A percentile compares a stretch with the other conserved stretches of the same genome.
Conservation (phyloP, 2,329 filamentous ascomycete genomes). For the Fusarium albosuccineum region DNA sequence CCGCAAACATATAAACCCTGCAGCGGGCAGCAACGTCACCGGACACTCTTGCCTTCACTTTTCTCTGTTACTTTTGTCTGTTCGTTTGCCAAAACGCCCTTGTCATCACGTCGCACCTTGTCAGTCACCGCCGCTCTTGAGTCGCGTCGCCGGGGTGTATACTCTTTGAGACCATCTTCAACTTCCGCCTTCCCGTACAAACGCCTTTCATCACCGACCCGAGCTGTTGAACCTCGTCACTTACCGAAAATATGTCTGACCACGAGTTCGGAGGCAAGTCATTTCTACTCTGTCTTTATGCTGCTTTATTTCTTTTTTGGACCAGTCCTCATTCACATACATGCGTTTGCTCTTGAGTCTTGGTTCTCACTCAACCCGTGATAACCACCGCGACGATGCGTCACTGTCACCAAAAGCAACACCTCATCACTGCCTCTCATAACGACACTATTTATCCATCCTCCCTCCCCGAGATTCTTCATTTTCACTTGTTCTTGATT, state of each 20-base stretch:
- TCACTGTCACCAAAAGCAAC: conserved; percentile 23
- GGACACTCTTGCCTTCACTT: not conserved
- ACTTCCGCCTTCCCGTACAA: conserved; percentile 20
- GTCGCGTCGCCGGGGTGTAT: conserved; percentile 35
- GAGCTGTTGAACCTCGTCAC: conserved; percentile 10
- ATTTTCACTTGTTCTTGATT: not conserved
- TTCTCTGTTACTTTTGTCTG: not conserved
- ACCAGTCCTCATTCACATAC: conserved; percentile 4
- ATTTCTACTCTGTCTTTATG: conserved; percentile 16
- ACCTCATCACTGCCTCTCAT: conserved; percentile 4
- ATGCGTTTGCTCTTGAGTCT: conserved; percentile 10
- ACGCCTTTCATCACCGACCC: conserved; percentile 12
- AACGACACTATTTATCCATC: conserved; percentile 12
- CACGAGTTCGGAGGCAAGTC: conserved; percentile 74
- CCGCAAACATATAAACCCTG: conserved; percentile 6
- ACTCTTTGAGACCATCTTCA: conserved; percentile 3
- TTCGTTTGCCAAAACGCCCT: conserved; percentile 1
- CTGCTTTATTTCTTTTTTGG: conserved; percentile 14
- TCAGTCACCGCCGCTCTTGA: conserved; percentile 22
- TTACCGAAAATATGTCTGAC: conserved; percentile 67
- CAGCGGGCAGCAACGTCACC: not conserved
- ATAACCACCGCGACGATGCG: conserved; percentile 21
- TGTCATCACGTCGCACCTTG: conserved; percentile 24
- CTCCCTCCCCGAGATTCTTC: not conserved
- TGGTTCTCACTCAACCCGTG: conserved; percentile 5